phyloP scores from a whole-genome alignment of 1,284 basidiomycete species.

The Ceratobasidium sp. region DNA sequence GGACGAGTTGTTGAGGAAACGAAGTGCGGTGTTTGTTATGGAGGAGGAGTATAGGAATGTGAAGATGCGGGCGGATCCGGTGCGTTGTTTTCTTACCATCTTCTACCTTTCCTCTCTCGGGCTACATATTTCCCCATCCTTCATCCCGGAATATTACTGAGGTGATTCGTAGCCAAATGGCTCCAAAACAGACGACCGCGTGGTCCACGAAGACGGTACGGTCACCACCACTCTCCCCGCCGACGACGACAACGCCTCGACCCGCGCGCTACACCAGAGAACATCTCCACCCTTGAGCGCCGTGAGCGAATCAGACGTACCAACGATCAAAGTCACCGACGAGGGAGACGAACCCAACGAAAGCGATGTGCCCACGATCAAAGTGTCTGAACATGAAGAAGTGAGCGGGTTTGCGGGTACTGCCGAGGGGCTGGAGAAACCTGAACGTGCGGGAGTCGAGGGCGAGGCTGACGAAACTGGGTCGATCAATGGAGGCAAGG shows the following conservation, averaged over 20 bases:
- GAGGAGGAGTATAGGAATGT: slow-evolving; percentile 92
- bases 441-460: slow-evolving; percentile 70
- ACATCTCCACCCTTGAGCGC: slow-evolving; percentile 30
- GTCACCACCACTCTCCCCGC: slow-evolving; percentile 51
- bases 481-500: slow-evolving; percentile 51
- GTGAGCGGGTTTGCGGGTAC: slow-evolving; percentile 53
- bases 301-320: slow-evolving; percentile 48
- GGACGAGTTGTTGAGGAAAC: slow-evolving; percentile 96
- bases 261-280: slow-evolving; percentile 59
- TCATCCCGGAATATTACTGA: neutral
- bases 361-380: slow-evolving; percentile 82
- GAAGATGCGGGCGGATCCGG: slow-evolving; percentile 55
- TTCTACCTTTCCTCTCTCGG: no score
- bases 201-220: slow-evolving; percentile 72
- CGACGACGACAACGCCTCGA: slow-evolving; percentile 82
- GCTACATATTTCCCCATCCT: no score
- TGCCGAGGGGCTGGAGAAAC: slow-evolving; percentile 65
- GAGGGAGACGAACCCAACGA: slow-evolving; percentile 51
- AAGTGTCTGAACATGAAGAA: slow-evolving; percentile 77
- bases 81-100: neutral
- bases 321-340: slow-evolving; percentile 52
- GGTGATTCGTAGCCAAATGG: slow-evolving; percentile 54
- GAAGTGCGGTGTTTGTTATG: slow-evolving; percentile 98
- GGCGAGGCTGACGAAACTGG: slow-evolving; percentile 55
- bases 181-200: slow-evolving; percentile 45